Base-by-base conservation (phyloP, 2,329 filamentous ascomycete genomes). In the Sclerotinia spermophila region DNA sequence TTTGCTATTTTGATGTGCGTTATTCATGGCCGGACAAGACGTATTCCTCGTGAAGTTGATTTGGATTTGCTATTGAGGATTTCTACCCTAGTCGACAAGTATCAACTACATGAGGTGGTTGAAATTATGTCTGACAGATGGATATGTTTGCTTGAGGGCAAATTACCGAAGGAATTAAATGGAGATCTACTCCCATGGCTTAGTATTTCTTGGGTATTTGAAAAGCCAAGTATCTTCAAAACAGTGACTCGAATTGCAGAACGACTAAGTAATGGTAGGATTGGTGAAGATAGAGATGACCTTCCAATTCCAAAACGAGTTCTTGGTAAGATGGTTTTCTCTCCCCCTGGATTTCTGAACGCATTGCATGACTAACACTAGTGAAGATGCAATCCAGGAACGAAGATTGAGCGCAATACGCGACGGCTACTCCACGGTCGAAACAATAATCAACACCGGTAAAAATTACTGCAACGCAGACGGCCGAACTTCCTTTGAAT, bases 1-100 rank as follows among this genome's bases (percentile, higher is more conserved):
- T 69, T 69, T 66, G 48, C 48, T 24, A 48, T 69, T 13, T 66
- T 69, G 68, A 33, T 65, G 13, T 55, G 33, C 21, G 17, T 66
- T 38, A 38, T 69, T 1, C 68, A 69, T 48, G 59, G 68, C 3
- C 44, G 27, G 11, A 64, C 45, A n/a, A 53, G 44, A 17, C 33
- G 35, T 40, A 5, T 64, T n/a, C 44, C 58, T n/a, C 44, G 19
- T 17, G 21, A 42, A 42, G 21, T 51, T 0, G 33, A 64, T 58
- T 30, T 67, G 2, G 48, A 67, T 44, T 33, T 69, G 5, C 13
- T 64, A 13, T 64, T 11, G 19, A 69, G 44, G 13, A 69, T 64
- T n/a, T 69, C 56, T 35, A 69, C 67, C 27, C n/a, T 69, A 13
- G 67, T 69, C 8, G 67, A 69, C 38, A 69, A 69, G 56, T 69